Conservation (phyloP, 495 filamentous ascomycete genomes). For the Hapsidospora chrysogenum region DNA sequence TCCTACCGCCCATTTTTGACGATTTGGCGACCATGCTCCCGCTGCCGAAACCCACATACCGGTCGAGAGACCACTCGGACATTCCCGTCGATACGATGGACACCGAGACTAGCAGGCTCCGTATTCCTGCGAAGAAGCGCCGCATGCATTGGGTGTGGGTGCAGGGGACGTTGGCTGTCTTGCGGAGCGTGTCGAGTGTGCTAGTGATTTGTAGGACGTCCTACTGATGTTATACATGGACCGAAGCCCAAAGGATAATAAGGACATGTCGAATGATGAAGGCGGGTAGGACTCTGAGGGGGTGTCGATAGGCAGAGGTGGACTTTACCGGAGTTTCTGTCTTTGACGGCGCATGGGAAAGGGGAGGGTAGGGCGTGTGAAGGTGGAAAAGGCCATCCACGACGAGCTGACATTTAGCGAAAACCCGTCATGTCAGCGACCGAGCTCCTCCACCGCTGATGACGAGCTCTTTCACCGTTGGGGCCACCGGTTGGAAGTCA, state of each 20-base stretch:
- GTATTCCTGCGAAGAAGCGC: background rate
- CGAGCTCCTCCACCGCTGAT: too few relatives aligned
- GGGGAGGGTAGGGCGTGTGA: background rate
- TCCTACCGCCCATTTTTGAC: background rate
- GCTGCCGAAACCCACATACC: background rate
- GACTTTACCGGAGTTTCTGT: background rate
- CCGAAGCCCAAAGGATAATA: too few relatives aligned
- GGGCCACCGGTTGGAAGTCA: too few relatives aligned
- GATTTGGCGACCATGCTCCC: background rate
- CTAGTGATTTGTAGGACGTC: background rate
- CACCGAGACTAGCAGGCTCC: background rate
- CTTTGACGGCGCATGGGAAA: background rate
- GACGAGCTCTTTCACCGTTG: too few relatives aligned
- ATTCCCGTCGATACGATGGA: background rate
- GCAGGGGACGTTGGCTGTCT: background rate
- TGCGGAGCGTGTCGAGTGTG: background rate
- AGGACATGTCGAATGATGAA: background rate
- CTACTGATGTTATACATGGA: background rate
- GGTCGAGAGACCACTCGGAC: background rate
- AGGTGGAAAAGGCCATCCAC: background rate
- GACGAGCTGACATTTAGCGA: background rate
- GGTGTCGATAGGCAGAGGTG: background rate
- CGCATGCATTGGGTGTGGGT: background rate
- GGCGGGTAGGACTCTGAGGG: background rate
- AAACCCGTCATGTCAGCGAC: too few relatives aligned